A percentile compares a stretch with the other conserved stretches of the same genome.
Conservation (phyloP, 345 rosid genomes). For the Gynandropsis gynandra region DNA sequence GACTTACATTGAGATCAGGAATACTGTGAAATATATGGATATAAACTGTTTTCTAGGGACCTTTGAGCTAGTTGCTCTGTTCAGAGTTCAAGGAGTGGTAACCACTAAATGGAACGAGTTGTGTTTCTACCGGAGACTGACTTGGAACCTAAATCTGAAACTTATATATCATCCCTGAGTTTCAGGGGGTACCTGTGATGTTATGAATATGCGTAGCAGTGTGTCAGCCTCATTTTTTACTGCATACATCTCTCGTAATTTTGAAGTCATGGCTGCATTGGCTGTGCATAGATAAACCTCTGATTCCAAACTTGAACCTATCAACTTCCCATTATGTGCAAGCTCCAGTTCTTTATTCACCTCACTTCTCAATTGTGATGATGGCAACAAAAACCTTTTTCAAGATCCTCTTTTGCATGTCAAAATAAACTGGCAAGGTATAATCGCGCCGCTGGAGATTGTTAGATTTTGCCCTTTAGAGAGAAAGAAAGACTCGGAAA, state of each 20-base stretch:
- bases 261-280: slow-evolving; percentile 51
- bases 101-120: no score
- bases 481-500: no score
- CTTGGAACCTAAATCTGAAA: background rate
- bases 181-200: slow-evolving; percentile 60
- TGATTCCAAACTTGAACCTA: slow-evolving; percentile 93
- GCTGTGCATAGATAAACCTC: slow-evolving; percentile 59
- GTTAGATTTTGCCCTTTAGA: no score
- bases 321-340: slow-evolving; percentile 74
- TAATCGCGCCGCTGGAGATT: no score
- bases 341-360: slow-evolving; percentile 85
- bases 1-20: no score
- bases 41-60: no score
- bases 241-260: slow-evolving; percentile 40
- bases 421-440: background rate
- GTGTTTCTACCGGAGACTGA: no score
- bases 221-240: slow-evolving; percentile 63
- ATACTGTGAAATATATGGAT: no score
- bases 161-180: slow-evolving; percentile 7
- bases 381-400: slow-evolving; percentile 3
- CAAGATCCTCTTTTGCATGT: slow-evolving; percentile 1
- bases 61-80: no score
- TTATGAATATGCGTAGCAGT: slow-evolving; percentile 69
- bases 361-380: slow-evolving; percentile 81
- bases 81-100: no score